phyloP scores from a whole-genome alignment of 352 stramenopile species.

The Phytopythium mirpurense region DNA sequence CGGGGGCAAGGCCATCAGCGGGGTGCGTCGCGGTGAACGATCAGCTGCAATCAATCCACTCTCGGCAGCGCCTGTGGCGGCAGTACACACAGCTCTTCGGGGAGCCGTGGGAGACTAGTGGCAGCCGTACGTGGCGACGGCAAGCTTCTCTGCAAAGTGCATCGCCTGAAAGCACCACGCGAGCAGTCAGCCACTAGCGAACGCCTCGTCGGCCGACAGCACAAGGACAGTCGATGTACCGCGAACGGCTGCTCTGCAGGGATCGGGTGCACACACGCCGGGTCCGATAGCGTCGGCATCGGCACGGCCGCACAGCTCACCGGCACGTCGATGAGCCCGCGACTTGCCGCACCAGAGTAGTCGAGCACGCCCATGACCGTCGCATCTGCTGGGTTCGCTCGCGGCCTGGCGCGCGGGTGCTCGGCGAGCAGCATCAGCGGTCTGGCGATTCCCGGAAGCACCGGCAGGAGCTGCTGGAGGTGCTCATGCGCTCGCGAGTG shows the following conservation, averaged over 20 bases:
- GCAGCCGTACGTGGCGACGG: conserved; percentile 37
- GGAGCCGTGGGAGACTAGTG: background rate
- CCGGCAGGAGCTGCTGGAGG: conserved; percentile 66
- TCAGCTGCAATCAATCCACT: background rate
- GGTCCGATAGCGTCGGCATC: conserved; percentile 14
- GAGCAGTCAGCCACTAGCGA: conserved; percentile 2
- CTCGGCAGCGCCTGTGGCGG: background rate
- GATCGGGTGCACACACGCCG: conserved; percentile 55
- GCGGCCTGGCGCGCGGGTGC: conserved; percentile 36
- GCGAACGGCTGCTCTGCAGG: conserved; percentile 34
- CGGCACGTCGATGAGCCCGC: conserved; percentile 38
- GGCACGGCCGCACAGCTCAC: conserved; percentile 37
- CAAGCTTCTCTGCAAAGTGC: conserved; percentile 65
- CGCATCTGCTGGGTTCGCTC: conserved; percentile 34
- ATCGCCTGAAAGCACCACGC: conserved; percentile 37
- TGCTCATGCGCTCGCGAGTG: conserved; percentile 59
- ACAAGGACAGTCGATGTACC: conserved; percentile 13
- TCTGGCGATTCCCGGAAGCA: conserved; percentile 57
- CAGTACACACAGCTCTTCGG: background rate
- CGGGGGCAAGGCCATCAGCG: too few species aligned
- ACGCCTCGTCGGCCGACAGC: conserved; percentile 2
- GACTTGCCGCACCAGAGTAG: conserved; percentile 45
- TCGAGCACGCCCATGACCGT: conserved; percentile 50
- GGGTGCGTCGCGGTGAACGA: too few species aligned
- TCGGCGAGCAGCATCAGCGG: conserved; percentile 53